A percentile compares a stretch with the other conserved stretches of the same genome.
phyloP scores from a whole-genome alignment of 164 flowering plant species.

The Saururus chinensis region DNA sequence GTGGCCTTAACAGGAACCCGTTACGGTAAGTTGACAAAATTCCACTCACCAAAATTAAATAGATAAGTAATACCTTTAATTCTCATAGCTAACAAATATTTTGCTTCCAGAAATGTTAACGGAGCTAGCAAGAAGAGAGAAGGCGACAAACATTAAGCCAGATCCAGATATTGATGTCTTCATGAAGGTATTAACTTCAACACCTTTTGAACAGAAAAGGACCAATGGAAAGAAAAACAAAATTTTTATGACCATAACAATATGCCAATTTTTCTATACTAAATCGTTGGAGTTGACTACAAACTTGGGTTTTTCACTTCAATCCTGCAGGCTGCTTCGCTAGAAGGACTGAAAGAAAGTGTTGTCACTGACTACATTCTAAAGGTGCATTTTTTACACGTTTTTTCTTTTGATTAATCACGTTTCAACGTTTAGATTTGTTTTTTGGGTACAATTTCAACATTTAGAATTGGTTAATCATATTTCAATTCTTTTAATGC shows the following conservation, averaged over 20 bases:
- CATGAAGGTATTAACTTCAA: constrained; percentile 54
- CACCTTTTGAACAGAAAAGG: background rate
- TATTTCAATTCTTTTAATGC: background rate
- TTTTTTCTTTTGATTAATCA: too few species aligned
- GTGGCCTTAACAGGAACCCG: too few species aligned
- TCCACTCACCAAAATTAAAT: background rate
- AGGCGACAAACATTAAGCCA: constrained; percentile 74
- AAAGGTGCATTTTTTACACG: constrained; percentile 12
- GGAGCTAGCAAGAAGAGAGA: constrained; percentile 92
- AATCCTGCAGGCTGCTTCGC: constrained; percentile 32
- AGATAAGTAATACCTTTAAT: too few species aligned
- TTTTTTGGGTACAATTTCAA: too few species aligned
- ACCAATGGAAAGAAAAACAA: too few species aligned
- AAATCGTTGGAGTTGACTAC: background rate
- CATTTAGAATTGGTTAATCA: background rate
- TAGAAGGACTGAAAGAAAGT: constrained; percentile 34
- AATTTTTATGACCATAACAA: too few species aligned
- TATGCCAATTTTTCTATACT: background rate
- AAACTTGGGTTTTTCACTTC: background rate
- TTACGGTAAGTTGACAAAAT: constrained; percentile 38
- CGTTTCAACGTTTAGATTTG: too few species aligned
- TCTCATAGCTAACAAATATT: background rate
- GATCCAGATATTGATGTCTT: constrained; percentile 96
- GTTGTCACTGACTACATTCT: constrained; percentile 26
- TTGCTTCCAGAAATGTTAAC: constrained; percentile 63